These are phyloP conservation scores for Fusarium sp. DNA, from an alignment of 2,329 filamentous ascomycete species.

Conservation along the genomic window DNA sequence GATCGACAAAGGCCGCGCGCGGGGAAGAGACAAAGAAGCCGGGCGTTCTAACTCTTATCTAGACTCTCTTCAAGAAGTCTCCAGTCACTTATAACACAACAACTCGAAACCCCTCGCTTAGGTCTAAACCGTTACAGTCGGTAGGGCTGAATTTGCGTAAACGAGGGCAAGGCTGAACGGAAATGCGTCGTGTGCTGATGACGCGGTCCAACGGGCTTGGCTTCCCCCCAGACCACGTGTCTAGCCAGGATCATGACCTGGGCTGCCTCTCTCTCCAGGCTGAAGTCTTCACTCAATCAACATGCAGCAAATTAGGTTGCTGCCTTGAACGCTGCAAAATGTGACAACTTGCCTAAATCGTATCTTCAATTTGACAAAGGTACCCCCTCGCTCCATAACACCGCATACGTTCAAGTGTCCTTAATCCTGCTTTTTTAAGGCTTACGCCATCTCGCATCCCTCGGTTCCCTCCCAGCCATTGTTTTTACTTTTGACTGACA, in stretches of 20 bases:
- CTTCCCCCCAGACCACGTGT: constrained; percentile 1
- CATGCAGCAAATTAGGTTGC: not conserved
- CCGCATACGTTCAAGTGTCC: not conserved
- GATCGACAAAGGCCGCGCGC: not conserved
- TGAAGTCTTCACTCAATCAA: not conserved
- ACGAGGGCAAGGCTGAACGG: constrained; percentile 26
- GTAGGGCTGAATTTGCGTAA: constrained; percentile 28
- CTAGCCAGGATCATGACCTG: not conserved
- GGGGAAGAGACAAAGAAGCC: constrained; percentile 17
- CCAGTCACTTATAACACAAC: not conserved
- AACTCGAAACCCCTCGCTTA: not conserved
- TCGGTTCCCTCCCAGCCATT: not conserved
- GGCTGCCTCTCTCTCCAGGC: constrained; percentile 7
- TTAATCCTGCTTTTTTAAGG: not conserved
- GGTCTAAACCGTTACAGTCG: not conserved
- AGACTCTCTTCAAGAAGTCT: not conserved
- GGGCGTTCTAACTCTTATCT: not conserved
- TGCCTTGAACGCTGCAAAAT: not conserved
- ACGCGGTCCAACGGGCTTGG: constrained; percentile 27
- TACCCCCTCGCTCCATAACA: not conserved
- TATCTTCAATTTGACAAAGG: not conserved
- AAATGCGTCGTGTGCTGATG: constrained; percentile 26
- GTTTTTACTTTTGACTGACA: not conserved
- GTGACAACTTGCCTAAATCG: not conserved
- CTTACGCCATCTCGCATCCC: constrained; percentile 27